Base-by-base conservation (phyloP, 768 basidiomycete species). In the Pulveroboletus frians region DNA sequence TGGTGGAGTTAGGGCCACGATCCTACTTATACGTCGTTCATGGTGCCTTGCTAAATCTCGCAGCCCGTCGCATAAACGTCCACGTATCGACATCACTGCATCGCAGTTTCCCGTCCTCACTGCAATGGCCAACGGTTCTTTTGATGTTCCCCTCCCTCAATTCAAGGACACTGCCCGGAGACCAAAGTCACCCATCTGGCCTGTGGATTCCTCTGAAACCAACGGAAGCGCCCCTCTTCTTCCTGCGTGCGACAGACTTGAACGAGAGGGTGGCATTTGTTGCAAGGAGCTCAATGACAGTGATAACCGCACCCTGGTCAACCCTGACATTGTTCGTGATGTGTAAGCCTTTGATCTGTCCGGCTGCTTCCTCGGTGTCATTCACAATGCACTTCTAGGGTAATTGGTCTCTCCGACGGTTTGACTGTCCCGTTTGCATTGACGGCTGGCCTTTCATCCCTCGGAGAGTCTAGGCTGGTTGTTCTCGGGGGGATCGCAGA, bases 401-500 rank as follows among this genome's bases (percentile, higher is more conserved):
- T 93, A 40, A 92, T 92, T 52, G 92, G 92, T n/a, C 81, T 92
- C 9, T 88, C 87, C 0, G 91, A 93, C 59, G 91, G 92, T 7
- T 71, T 93, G 43, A 94, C 92, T 0, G 91, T 95, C 1, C 92
- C 92, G 0, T 95, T 95, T 63, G 92, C 92, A 9, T 72, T 95
- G 34, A 81, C 92, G 3, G 92, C 92, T 5, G 92, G 92, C 47
- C 78, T 94, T 21, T 88, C 89, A 10, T 86, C 92, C 10, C 77
- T 96, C 34, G 94, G 94, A 40, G 83, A 88, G 51, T 92, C 91
- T 7, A 82, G 77, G 47, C 77, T 97, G n/a, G 96, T 99, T 54
- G 86, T 95, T 42, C 78, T 95, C 26, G 95, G 92, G 46, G 96
- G 96, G 14, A 72, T 96, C 31, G 95, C 96, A 1, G 96, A 99